Evolutionary conservation across 2,329 filamentous ascomycete genomes (phyloP).

Genomic region (Aspergillus novofumigatus): DNA sequence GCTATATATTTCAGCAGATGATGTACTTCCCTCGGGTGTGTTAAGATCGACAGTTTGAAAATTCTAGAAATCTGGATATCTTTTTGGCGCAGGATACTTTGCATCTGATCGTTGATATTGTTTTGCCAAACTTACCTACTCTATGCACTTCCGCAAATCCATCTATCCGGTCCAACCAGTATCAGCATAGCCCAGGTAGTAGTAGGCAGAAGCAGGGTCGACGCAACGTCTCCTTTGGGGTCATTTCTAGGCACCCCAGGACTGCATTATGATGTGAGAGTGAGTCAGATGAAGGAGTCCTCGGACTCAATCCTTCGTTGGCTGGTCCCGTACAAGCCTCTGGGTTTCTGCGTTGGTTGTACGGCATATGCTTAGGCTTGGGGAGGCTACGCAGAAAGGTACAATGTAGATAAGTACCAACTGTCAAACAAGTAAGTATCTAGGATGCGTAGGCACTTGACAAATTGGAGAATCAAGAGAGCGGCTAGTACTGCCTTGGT

Average conservation of each 20-base stretch:
- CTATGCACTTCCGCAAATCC: neutral
- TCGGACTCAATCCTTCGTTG: neutral
- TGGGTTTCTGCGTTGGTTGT: neutral
- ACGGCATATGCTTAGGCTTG: neutral
- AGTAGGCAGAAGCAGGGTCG: neutral
- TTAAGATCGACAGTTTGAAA: neutral
- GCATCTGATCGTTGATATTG: neutral
- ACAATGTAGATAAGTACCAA: neutral
- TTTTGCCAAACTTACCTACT: neutral
- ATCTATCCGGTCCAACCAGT: neutral
- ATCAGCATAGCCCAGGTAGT: neutral
- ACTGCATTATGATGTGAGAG: neutral
- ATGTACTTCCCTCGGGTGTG: neutral
- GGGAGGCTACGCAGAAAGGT: neutral
- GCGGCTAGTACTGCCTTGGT: neutral
- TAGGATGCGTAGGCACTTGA: neutral
- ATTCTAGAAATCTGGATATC: neutral
- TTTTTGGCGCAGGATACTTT: neutral
- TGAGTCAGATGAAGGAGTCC: neutral
- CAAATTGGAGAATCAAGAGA: neutral
- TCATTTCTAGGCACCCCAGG: neutral
- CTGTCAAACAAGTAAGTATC: no score
- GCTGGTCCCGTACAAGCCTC: neutral
- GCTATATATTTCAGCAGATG: neutral
- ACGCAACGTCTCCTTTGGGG: neutral